A percentile compares a stretch with the other conserved stretches of the same genome.
These are phyloP conservation scores for Alternaria arborescens DNA, from an alignment of 2,329 filamentous ascomycete genomes.

Conservation along the genomic window DNA sequence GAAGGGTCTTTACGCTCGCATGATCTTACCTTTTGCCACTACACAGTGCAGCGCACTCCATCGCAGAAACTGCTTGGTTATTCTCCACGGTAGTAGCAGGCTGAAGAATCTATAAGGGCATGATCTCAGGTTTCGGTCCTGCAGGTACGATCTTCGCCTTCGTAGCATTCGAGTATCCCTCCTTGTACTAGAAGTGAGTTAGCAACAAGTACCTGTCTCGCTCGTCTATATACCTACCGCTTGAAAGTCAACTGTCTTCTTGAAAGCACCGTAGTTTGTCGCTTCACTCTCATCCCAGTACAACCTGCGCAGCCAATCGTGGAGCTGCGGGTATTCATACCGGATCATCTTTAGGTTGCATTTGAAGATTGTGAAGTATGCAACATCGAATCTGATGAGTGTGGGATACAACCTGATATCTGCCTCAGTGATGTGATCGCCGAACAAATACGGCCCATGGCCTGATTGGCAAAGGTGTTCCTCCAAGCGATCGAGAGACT, in stretches of 20 bases:
- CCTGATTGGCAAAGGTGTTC: constrained; percentile 66
- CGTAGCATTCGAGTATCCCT: constrained; percentile 17
- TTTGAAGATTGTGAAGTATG: constrained; percentile 66
- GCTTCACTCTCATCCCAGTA: constrained; percentile 72
- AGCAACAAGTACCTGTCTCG: background rate
- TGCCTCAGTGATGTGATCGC: constrained; percentile 77
- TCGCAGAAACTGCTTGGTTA: background rate
- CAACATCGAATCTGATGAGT: constrained; percentile 56
- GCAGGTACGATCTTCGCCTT: constrained; percentile 25
- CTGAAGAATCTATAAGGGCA: constrained; percentile 6
- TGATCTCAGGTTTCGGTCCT: constrained; percentile 24
- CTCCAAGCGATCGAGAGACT: constrained; percentile 78
- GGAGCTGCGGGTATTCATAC: constrained; percentile 79
- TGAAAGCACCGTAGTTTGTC: constrained; percentile 37
- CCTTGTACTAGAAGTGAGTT: constrained; percentile 17
- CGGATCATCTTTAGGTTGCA: constrained; percentile 85
- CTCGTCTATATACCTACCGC: background rate
- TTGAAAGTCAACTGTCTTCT: constrained; percentile 32
- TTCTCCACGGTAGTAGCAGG: no score
- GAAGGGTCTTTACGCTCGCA: background rate
- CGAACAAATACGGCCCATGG: constrained; percentile 74
- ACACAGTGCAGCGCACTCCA: background rate
- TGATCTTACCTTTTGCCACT: background rate
- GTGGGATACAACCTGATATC: constrained; percentile 73
- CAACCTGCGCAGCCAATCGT: constrained; percentile 78